These are phyloP conservation scores for Phytophthora vignae DNA, from an alignment of 352 stramenopile species.

Conservation along the genomic window DNA sequence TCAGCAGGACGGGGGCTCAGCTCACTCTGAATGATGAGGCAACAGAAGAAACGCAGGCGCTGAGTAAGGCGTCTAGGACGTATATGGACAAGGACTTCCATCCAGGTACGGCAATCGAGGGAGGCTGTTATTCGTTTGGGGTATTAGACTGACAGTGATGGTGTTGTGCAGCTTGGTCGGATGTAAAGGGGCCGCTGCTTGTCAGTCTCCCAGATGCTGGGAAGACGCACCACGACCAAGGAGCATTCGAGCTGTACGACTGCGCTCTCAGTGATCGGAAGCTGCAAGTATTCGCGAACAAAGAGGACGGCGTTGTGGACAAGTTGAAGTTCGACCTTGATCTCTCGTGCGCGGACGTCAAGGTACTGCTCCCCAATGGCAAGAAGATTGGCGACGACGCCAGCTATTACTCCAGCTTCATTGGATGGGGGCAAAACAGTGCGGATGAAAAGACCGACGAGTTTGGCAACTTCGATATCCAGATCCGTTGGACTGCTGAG, in stretches of 20 bases:
- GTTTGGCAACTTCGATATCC: slow-evolving; percentile 42
- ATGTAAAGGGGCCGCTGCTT: slow-evolving; percentile 45
- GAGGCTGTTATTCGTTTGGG: neutral
- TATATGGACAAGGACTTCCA: slow-evolving; percentile 37
- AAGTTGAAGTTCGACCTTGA: slow-evolving; percentile 49
- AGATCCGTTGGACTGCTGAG: slow-evolving; percentile 38
- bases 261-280: slow-evolving; percentile 45
- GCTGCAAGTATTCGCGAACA: slow-evolving; percentile 45
- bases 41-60: slow-evolving; percentile 49
- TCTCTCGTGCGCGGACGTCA: slow-evolving; percentile 43
- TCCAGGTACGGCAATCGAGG: slow-evolving; percentile 24
- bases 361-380: slow-evolving; percentile 43
- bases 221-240: slow-evolving; percentile 15
- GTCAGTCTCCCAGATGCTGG: slow-evolving; percentile 23
- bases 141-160: neutral
- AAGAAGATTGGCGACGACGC: slow-evolving; percentile 18
- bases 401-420: slow-evolving; percentile 35
- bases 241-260: slow-evolving; percentile 47
- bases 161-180: slow-evolving; percentile 27
- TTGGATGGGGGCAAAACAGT: slow-evolving; percentile 24
- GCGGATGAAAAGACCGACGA: slow-evolving; percentile 18
- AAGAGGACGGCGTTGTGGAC: neutral
- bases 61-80: slow-evolving; percentile 42
- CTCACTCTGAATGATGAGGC: slow-evolving; percentile 64
- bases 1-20: slow-evolving; percentile 75